Evolutionary conservation across 2,329 filamentous ascomycete genomes (phyloP), one percentile per base, ranked within the genome.

Genomic region (Neoscytalidium dimidiatum): DNA sequence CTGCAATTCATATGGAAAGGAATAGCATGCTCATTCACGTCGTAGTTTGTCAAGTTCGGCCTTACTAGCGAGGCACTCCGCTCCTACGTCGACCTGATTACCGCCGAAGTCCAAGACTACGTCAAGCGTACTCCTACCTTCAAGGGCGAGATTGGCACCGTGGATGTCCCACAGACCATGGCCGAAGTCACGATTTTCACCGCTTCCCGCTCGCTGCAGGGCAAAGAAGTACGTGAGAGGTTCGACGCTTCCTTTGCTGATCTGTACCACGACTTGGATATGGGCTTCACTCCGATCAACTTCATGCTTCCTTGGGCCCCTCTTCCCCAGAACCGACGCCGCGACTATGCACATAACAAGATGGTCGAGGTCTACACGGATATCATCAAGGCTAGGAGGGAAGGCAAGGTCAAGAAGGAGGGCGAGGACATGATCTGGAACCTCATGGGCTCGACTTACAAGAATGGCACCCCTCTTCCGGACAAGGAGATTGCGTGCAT

Each of bases 131-230:
- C 84, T 69, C 78, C 89, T 46, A 80, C 81, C 48, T 92, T 93
- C 82, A 87, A 92, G 79, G 86, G 85, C 67, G 77, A 86, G 67
- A 86, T 84, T 46, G 92, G 92, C 62, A 83, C 86, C 17, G 84
- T 90, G 73, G 86, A 95, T 71, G 88, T 96, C 21, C 84, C 89
- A 65, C 87, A 89, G 71, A 87, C 86, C 70, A 91, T 96, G 85
- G 89, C 91, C 46, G 90, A 96, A 75, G 89, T 96, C 70, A 96
- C 92, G 64, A 94, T 96, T 73, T 96, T 94, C 78, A 96, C 92
- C 49, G 92, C 92, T 48, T 94, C 92, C 14, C 90, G 92, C 74
- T 89, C 91, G 19, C 87, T 96, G 1, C 92, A 96, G 80, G 92
- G 92, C 69, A 88, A 90, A 74, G 91, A 93, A 76, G 90, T 96